Evolutionary conservation across 2,329 filamentous ascomycete genomes (phyloP).

Genomic region (Juglanconis sp.): DNA sequence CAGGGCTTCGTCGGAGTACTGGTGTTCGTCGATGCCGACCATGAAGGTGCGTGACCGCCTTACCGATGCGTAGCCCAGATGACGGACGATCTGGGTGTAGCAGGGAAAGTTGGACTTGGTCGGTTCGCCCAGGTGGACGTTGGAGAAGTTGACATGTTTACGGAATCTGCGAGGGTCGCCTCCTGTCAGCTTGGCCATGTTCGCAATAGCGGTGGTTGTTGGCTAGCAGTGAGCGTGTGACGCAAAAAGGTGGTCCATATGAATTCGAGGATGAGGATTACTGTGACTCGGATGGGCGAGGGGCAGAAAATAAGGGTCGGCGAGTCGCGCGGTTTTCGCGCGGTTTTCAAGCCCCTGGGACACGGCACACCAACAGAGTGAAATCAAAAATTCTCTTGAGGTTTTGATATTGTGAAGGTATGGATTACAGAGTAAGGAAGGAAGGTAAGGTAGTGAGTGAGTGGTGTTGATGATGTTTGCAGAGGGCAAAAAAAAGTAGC

Average conservation of each 20-base stretch:
- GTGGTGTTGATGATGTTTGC: background rate
- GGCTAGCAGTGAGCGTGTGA: background rate
- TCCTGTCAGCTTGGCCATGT: slow-evolving; percentile 44
- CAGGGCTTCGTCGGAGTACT: slow-evolving; percentile 87
- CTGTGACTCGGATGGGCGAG: background rate
- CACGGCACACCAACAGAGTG: background rate
- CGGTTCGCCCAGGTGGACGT: slow-evolving; percentile 54
- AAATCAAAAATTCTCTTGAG: background rate
- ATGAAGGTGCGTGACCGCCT: slow-evolving; percentile 84
- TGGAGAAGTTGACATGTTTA: slow-evolving; percentile 60
- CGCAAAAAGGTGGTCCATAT: background rate
- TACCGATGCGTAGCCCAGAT: slow-evolving; percentile 78
- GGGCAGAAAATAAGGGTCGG: background rate
- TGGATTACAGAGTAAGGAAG: background rate
- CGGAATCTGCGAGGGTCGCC: slow-evolving; percentile 49
- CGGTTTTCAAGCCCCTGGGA: background rate
- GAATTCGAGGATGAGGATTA: background rate
- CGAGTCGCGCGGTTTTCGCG: background rate
- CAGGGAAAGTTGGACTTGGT: slow-evolving; percentile 62
- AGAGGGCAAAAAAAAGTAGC: background rate
- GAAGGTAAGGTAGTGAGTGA: background rate
- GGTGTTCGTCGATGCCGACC: slow-evolving; percentile 85
- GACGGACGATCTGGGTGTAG: slow-evolving; percentile 79
- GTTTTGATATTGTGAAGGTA: background rate
- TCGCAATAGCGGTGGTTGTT: slow-evolving; percentile 1